A percentile compares a stretch with the other conserved stretches of the same genome.
Evolutionary conservation across 2,329 filamentous ascomycete species (phyloP).

Genomic region (Epichloe typhina): DNA sequence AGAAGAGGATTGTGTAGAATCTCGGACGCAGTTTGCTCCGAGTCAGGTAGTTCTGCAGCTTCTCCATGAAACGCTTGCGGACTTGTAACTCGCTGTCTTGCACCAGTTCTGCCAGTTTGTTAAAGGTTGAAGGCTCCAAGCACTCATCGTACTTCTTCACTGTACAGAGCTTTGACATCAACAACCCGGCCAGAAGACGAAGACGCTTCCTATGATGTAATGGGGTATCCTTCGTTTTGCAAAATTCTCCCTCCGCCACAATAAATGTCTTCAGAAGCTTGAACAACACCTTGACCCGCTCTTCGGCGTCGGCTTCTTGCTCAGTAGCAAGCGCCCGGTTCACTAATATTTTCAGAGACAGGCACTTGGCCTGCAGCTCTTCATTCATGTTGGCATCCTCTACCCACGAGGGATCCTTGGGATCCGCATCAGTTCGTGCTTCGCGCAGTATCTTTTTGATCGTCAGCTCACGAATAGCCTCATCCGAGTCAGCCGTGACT

Average conservation of each 20-base stretch:
- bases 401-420: slow-evolving; percentile 51
- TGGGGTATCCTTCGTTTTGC: slow-evolving; percentile 62
- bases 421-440: slow-evolving; percentile 48
- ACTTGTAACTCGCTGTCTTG: slow-evolving; percentile 68
- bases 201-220: slow-evolving; percentile 67
- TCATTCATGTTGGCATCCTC: slow-evolving; percentile 57
- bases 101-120: slow-evolving; percentile 64
- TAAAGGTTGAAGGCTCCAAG: slow-evolving; percentile 62
- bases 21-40: slow-evolving; percentile 55
- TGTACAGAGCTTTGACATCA: slow-evolving; percentile 72
- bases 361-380: slow-evolving; percentile 70
- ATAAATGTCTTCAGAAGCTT: slow-evolving; percentile 68
- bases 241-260: slow-evolving; percentile 63
- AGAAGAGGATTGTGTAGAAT: slow-evolving; percentile 82
- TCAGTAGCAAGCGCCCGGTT: slow-evolving; percentile 61
- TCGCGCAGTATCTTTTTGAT: slow-evolving; percentile 62
- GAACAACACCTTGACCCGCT: slow-evolving; percentile 56
- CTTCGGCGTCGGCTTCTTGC: slow-evolving; percentile 38
- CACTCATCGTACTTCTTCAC: slow-evolving; percentile 63
- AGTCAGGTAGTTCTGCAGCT: slow-evolving; percentile 82
- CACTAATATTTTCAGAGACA: slow-evolving; percentile 73
- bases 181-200: slow-evolving; percentile 66
- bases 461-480: slow-evolving; percentile 66
- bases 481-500: slow-evolving; percentile 58
- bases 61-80: slow-evolving; percentile 65